Percentiles rank a stretch among this genome's conserved stretches.
These are phyloP conservation scores for Apophysomyces trapeziformis DNA, from an alignment of 371 early-diverging fungal genomes.

Conservation along the genomic window DNA sequence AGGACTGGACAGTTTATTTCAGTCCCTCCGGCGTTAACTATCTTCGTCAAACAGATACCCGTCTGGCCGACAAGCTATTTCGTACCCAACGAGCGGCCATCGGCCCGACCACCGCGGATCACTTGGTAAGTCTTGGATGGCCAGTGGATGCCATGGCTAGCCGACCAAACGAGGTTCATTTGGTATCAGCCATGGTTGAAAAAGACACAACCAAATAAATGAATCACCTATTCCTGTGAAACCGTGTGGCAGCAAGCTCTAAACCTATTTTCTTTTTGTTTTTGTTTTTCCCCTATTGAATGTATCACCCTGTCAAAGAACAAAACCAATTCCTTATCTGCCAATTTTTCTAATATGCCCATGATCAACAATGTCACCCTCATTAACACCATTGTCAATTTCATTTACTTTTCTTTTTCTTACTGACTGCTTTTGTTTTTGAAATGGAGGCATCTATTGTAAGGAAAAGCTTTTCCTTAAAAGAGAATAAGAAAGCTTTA, in stretches of 20 bases:
- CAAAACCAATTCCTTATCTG: no score
- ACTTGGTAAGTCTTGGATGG: conserved; percentile 25
- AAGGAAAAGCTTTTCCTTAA: no score
- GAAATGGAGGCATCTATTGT: no score
- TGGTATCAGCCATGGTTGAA: conserved; percentile 34
- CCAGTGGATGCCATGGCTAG: conserved; percentile 39
- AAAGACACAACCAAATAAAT: conserved; percentile 18
- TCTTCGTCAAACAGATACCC: conserved; percentile 20
- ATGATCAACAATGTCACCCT: no score
- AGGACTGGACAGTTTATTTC: conserved; percentile 58
- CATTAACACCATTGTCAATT: no score
- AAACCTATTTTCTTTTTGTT: no score
- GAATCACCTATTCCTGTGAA: background rate
- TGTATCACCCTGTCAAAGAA: no score
- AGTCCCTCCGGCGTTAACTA: conserved; percentile 66
- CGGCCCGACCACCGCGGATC: conserved; percentile 58
- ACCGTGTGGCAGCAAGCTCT: background rate
- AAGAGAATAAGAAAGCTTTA: no score
- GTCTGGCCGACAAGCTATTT: conserved; percentile 14
- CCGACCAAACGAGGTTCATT: conserved; percentile 43
- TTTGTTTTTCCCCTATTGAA: no score
- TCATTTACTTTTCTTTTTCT: no score
- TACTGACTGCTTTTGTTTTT: no score
- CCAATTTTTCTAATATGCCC: no score
- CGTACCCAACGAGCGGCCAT: conserved; percentile 46